Conservation (phyloP, 176 grass and related monocot species). For the Miscanthus lutarioriparius region DNA sequence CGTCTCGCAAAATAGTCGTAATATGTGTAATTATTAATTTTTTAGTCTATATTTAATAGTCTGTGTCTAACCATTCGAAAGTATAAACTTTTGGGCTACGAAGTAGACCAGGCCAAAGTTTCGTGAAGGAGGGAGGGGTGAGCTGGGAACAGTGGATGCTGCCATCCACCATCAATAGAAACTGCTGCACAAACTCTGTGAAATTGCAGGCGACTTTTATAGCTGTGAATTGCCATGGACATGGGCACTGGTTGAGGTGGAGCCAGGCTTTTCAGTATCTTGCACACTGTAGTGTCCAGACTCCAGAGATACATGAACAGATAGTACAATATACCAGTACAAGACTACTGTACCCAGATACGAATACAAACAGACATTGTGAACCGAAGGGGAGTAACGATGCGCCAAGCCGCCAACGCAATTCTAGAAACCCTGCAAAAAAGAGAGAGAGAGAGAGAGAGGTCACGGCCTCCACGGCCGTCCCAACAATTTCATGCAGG, state of each 20-base stretch:
- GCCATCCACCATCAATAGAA: background rate
- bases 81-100: too few species aligned
- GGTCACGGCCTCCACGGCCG: too few species aligned
- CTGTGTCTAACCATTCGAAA: too few species aligned
- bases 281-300: background rate
- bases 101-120: too few species aligned
- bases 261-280: background rate
- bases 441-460: too few species aligned
- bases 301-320: background rate
- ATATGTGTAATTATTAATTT: too few species aligned
- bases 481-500: too few species aligned
- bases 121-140: background rate
- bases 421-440: too few species aligned
- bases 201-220: slow-evolving; percentile 21
- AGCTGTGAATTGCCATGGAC: background rate
- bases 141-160: slow-evolving; percentile 20
- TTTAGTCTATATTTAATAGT: too few species aligned
- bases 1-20: too few species aligned
- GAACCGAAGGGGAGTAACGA: too few species aligned
- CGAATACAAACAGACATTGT: background rate
- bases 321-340: background rate
- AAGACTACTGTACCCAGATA: background rate
- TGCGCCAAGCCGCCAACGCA: too few species aligned
- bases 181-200: slow-evolving; percentile 24
- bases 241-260: slow-evolving; percentile 2